Evolutionary conservation across 805 yeast species (phyloP).

Genomic region (Vanderwaltozyma verrucispora): DNA sequence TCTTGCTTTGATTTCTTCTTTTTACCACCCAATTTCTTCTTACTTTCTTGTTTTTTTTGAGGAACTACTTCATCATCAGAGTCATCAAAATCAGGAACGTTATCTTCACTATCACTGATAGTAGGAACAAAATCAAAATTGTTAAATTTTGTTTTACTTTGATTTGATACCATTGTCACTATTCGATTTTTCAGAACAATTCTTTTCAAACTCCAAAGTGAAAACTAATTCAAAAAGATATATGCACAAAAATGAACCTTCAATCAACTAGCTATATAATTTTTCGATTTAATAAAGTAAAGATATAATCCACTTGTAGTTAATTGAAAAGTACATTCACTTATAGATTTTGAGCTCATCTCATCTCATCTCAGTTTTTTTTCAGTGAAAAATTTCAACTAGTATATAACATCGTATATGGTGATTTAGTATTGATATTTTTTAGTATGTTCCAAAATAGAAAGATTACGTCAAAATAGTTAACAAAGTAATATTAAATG

Average conservation of each 20-base stretch:
- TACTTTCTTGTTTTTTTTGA: conserved; percentile 14
- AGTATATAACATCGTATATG: too few relatives aligned
- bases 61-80: conserved; percentile 33
- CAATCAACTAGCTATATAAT: too few relatives aligned
- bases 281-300: too few relatives aligned
- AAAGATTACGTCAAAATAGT: too few relatives aligned
- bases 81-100: conserved; percentile 42
- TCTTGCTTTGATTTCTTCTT: conserved; percentile 15
- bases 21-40: conserved; percentile 11
- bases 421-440: too few relatives aligned
- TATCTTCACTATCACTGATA: conserved; percentile 68
- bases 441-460: too few relatives aligned
- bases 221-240: too few relatives aligned
- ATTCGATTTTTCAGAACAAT: too few relatives aligned
- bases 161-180: background rate
- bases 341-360: conserved; percentile 1
- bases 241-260: too few relatives aligned
- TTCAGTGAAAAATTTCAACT: background rate
- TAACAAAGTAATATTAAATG: too few relatives aligned
- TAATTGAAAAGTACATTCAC: background rate
- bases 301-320: too few relatives aligned
- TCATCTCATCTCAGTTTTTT: conserved; percentile 3
- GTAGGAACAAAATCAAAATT: conserved; percentile 50
- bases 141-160: conserved; percentile 15
- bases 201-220: too few relatives aligned